Percentiles rank a stretch among this genome's conserved stretches.
These are phyloP conservation scores for Gossypium bickii DNA, from an alignment of 345 rosid genomes.

Conservation along the genomic window DNA sequence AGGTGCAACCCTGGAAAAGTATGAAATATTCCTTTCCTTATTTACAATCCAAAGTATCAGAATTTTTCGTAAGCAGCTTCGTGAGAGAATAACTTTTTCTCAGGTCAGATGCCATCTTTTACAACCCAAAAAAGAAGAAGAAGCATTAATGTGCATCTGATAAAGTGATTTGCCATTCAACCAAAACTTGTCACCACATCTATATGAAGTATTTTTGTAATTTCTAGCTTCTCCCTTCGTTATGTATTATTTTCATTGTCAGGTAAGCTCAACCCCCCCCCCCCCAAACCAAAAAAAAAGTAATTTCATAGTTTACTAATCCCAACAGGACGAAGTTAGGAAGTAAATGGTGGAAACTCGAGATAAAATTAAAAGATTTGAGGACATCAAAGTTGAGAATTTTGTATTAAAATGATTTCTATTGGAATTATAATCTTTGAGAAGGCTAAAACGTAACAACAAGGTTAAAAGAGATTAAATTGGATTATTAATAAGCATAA, in stretches of 20 bases:
- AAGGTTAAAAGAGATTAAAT: too few species aligned
- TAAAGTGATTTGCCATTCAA: background rate
- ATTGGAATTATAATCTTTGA: too few species aligned
- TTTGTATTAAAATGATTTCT: too few species aligned
- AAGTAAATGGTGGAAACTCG: too few species aligned
- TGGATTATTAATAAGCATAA: too few species aligned
- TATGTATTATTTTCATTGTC: background rate
- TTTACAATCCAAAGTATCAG: constrained; percentile 21
- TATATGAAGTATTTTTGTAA: background rate
- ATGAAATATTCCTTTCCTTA: constrained; percentile 18
- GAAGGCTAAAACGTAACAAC: too few species aligned
- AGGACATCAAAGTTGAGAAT: too few species aligned
- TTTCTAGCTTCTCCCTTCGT: too few species aligned
- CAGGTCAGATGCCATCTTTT: background rate
- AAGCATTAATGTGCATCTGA: background rate
- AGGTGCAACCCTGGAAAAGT: constrained; percentile 17
- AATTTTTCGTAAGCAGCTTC: constrained; percentile 19
- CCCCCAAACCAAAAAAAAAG: too few species aligned
- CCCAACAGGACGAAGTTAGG: too few species aligned
- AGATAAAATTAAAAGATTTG: too few species aligned
- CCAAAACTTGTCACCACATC: background rate
- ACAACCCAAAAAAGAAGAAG: background rate
- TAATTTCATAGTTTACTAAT: too few species aligned
- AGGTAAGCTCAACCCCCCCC: background rate
- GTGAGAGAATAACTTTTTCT: background rate